Evolutionary conservation across 2,329 filamentous ascomycete genomes (phyloP), one percentile per base, ranked within the genome.

Genomic region (Neonectria coccinea): DNA sequence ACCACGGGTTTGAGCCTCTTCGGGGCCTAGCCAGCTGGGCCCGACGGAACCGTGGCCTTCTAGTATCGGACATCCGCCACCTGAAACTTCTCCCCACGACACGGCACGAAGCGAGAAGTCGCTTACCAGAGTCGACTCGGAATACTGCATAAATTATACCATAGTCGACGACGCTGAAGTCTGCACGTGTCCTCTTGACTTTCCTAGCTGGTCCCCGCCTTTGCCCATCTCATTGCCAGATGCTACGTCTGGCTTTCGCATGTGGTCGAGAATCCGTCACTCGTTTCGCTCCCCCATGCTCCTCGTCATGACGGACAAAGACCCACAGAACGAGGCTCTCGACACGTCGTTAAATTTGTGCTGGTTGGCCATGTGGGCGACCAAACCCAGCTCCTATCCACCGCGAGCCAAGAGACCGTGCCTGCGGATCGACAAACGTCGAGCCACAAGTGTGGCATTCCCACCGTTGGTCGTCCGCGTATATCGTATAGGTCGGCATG

Each of bases 11-110:
- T 5, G 29, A 47, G 33, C 47, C 53, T n/a, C 18, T 51, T 56
- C 45, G 25, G 14, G 45, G 44, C 51, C 39, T 36, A 11, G 55
- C 22, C 22, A 3, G 22, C 22, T 22, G 4, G 22, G 50, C 55
- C 27, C 8, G 39, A 50, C 29, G 12, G 42, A 39, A 14, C 55
- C 18, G 9, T 20, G 16, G 16, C 18, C 55, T 29, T 51, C 52
- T 39, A 36, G 44, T 14, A 56, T 18, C 44, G 25, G 53, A 45
- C 36, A 18, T 22, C n/a, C 42, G 31, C 45, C 50, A 64, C 56
- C 61, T 64, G 61, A 64, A 64, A 64, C 61, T 31, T 36, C 36
- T 47, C 25, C 56, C 56, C 61, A 64, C 50, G 39, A 9, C 44
- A 45, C 44, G 44, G 27, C 18, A 51, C 18, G 51, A 44, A 52